Percentiles rank a stretch among this genome's conserved stretches.
Evolutionary conservation across 1,284 basidiomycete genomes (phyloP).

Genomic region (Coriolopsis trogii): DNA sequence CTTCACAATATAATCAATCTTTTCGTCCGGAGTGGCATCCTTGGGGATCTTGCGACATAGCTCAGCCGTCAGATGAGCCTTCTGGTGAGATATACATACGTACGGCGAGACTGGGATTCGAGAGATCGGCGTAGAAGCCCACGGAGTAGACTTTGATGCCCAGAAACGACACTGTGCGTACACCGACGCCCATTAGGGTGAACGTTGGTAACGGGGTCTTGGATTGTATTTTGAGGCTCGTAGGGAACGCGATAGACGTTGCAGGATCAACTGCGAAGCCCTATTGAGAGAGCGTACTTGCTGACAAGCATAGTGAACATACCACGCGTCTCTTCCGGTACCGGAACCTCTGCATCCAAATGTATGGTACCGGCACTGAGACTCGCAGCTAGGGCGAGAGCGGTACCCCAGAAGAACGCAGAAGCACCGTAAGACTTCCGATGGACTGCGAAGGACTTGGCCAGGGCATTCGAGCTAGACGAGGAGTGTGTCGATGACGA

Average conservation of each 20-base stretch:
- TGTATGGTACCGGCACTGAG: conserved; percentile 35
- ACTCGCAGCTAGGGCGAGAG: conserved; percentile 38
- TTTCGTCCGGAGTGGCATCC: conserved; percentile 63
- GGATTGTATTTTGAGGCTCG: conserved; percentile 59
- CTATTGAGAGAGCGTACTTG: conserved; percentile 2
- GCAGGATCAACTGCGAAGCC: conserved; percentile 73
- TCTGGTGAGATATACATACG: conserved; percentile 28
- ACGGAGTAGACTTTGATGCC: conserved; percentile 84
- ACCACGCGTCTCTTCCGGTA: conserved; percentile 31
- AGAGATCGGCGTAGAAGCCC: conserved; percentile 82
- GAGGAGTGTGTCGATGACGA: conserved; percentile 10
- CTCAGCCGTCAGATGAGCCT: not conserved
- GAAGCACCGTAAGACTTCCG: conserved; percentile 24
- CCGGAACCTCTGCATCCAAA: conserved; percentile 38
- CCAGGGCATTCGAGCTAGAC: conserved; percentile 5
- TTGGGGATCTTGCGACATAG: conserved; percentile 42
- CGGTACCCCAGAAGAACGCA: conserved; percentile 34
- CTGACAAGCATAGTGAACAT: conserved; percentile 1
- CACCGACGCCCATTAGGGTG: conserved; percentile 78
- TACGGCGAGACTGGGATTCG: conserved; percentile 61
- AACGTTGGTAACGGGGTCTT: conserved; percentile 62
- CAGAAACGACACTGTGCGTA: conserved; percentile 85
- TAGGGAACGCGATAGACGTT: conserved; percentile 74
- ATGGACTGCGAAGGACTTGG: conserved; percentile 1
- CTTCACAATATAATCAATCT: conserved; percentile 66